Evolutionary conservation across 257 asterid genomes (phyloP).

Genomic region (Scutellaria minor): DNA sequence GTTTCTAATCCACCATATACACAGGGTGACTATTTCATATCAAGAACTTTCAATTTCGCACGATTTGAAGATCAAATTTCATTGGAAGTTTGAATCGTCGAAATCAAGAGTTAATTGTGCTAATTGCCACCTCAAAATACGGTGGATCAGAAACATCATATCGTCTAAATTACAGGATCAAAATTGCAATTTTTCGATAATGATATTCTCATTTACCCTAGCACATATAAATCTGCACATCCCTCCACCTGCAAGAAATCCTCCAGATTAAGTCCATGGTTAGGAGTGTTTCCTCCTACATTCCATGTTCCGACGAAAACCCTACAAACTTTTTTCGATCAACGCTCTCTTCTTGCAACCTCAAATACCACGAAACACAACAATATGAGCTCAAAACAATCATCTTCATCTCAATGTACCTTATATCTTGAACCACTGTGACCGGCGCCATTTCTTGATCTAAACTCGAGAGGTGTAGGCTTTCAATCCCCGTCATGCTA

Average conservation of each 20-base stretch:
- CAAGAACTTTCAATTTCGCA: too few relatives aligned
- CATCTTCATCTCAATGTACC: conserved; percentile 46
- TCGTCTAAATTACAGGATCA: not conserved
- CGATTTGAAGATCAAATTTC: too few relatives aligned
- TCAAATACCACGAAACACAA: not conserved
- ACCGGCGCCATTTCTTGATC: conserved; percentile 56
- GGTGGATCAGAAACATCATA: not conserved
- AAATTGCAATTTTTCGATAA: too few relatives aligned
- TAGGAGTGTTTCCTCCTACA: conserved; percentile 88
- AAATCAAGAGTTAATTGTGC: too few relatives aligned
- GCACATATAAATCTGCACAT: conserved; percentile 79
- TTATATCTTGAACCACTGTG: conserved; percentile 57
- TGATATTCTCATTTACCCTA: conserved; percentile 59
- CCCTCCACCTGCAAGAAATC: conserved; percentile 93
- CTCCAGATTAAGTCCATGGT: conserved; percentile 73
- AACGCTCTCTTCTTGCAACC: not conserved
- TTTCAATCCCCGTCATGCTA: conserved; percentile 52
- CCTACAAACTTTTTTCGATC: conserved; percentile 46
- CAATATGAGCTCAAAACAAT: not conserved
- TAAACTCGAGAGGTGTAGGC: conserved; percentile 58
- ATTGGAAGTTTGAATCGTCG: too few relatives aligned
- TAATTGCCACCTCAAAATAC: too few relatives aligned
- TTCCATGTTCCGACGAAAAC: conserved; percentile 93
- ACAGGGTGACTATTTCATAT: too few relatives aligned
- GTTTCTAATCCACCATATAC: too few relatives aligned